Evolutionary conservation across 139 green algal genomes (phyloP).

Genomic region (Coelastrella sp.): DNA sequence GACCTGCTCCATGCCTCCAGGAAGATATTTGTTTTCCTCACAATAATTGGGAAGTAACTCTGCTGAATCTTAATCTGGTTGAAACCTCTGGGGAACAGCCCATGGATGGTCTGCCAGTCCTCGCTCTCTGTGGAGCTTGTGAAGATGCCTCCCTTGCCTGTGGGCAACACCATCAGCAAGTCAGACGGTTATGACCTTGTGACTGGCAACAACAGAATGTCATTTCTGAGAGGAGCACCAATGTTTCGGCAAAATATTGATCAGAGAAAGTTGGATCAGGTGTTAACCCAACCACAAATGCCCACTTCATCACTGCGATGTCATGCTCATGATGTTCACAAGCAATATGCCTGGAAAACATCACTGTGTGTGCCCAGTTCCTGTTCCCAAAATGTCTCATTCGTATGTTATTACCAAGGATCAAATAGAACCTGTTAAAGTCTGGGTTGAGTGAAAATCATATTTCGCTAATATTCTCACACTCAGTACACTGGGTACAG

Average conservation of each 20-base stretch:
- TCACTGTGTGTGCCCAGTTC: no score
- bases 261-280: no score
- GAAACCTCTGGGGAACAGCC: slow-evolving; percentile 40
- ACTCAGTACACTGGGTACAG: no score
- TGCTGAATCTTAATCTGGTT: slow-evolving; percentile 19
- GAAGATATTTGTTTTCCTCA: slow-evolving; percentile 36
- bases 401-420: no score
- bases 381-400: no score
- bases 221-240: neutral
- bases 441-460: no score
- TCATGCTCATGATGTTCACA: no score
- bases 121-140: neutral
- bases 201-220: neutral
- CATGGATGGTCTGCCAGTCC: slow-evolving; percentile 45
- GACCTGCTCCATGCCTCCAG: slow-evolving; percentile 17
- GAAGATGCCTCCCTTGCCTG: slow-evolving; percentile 44
- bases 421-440: no score
- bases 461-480: no score
- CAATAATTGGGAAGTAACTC: slow-evolving; percentile 13
- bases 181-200: neutral
- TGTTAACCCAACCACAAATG: no score
- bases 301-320: no score
- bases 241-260: neutral
- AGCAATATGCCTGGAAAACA: no score
- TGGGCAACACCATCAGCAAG: slow-evolving; percentile 4